Evolutionary conservation across 1,284 basidiomycete species (phyloP).

Genomic region (Malassezia nana): DNA sequence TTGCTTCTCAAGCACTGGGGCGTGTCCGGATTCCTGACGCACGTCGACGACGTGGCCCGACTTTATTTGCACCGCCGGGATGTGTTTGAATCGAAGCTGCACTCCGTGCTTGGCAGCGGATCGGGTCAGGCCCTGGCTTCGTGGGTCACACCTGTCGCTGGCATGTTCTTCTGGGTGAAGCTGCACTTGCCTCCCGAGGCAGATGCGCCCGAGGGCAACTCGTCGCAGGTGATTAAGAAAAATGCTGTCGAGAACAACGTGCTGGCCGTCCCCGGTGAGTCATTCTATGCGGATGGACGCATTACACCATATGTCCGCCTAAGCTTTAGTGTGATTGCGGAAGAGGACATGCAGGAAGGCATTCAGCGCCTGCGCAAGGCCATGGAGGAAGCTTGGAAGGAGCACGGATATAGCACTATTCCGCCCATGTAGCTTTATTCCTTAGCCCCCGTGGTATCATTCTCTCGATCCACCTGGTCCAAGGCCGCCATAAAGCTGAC

Average conservation of each 20-base stretch:
- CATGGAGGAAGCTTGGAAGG: slow-evolving; percentile 35
- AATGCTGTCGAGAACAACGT: slow-evolving; percentile 72
- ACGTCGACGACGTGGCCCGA: slow-evolving; percentile 60
- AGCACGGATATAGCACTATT: slow-evolving; percentile 20
- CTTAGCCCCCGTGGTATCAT: not conserved
- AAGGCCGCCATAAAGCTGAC: slow-evolving; percentile 18
- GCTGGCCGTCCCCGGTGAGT: slow-evolving; percentile 66
- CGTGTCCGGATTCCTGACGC: slow-evolving; percentile 61
- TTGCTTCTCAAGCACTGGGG: slow-evolving; percentile 64
- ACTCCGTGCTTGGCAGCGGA: slow-evolving; percentile 64
- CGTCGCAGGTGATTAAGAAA: slow-evolving; percentile 63
- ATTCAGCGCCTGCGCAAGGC: slow-evolving; percentile 29
- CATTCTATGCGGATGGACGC: slow-evolving; percentile 49
- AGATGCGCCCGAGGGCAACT: slow-evolving; percentile 55
- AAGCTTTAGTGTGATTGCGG: slow-evolving; percentile 36
- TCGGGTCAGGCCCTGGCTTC: slow-evolving; percentile 25
- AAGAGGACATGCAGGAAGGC: slow-evolving; percentile 35
- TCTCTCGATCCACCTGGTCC: slow-evolving; percentile 18
- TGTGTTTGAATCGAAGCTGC: slow-evolving; percentile 66
- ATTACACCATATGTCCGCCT: slow-evolving; percentile 37
- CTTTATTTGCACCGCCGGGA: slow-evolving; percentile 73
- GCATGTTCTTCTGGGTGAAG: slow-evolving; percentile 52
- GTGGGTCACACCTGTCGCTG: slow-evolving; percentile 75
- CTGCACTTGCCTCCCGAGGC: slow-evolving; percentile 35
- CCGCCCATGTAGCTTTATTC: slow-evolving; percentile 3